Evolutionary conservation across 306 rosid species (phyloP), one percentile per base, ranked within the genome.

Genomic region (Fagus sylvatica): DNA sequence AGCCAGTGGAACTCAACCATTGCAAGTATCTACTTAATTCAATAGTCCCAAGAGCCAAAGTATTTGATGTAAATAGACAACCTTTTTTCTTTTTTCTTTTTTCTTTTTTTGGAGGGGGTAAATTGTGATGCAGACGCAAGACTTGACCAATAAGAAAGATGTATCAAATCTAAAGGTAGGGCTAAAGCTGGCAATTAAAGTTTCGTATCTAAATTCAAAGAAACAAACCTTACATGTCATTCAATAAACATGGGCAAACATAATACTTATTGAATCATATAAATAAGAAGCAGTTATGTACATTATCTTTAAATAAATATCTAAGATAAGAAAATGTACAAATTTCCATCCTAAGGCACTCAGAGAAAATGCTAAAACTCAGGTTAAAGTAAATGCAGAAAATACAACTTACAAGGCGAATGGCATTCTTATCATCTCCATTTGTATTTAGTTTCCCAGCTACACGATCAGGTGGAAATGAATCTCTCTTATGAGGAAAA

Each of bases 371-470:
- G 43, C 10, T 41, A 69, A 53, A 75, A 64, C 53, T 67, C 34
- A 69, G 33, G 28, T 49, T 43, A 77, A 28, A 36, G 54, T 64
- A 66, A 39, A 73, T 49, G 54, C 13, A 17, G 75, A 7, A 49
- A 85, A 79, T 66, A 78, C 13, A 70, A 83, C 98, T 93, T 91
- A 96, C 99, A 81, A 90, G 81, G 62, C 82, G 91, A 85, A 75
- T 85, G 83, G 80, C 40, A 76, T 59, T 91, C 83, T 82, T 93
- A 82, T 87, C 93, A 83, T 93, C 96, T 74, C 89, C 88, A 84
- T 86, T 87, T 73, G 69, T 62, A 78, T 73, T 82, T 86, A 91
- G 81, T 85, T 89, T 91, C 39, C 69, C 84, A 73, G 87, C 76
- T 55, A 83, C 84, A 55, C 87, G 96, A 64, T 95, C 99, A 71